Evolutionary conservation across 345 rosid genomes (phyloP).

Genomic region (Melastoma malabathricum): DNA sequence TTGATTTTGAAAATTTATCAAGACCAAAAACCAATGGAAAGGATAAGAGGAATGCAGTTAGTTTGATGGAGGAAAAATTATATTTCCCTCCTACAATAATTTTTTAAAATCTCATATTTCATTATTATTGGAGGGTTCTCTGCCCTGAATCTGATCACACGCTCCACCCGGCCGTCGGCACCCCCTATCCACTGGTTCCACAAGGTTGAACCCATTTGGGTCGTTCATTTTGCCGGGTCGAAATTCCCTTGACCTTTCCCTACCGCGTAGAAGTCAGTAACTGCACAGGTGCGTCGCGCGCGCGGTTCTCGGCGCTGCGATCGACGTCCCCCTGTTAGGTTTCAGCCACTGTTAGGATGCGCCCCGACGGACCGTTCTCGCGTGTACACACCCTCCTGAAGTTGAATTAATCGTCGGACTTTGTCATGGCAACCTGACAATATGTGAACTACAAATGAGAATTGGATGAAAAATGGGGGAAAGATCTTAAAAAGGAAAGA

Average conservation of each 20-base stretch:
- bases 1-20: too few species aligned
- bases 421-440: too few species aligned
- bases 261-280: constrained; percentile 42
- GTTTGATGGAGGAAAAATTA: too few species aligned
- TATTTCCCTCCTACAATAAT: too few species aligned
- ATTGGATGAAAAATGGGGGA: too few species aligned
- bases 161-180: constrained; percentile 76
- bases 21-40: too few species aligned
- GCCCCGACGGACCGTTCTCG: constrained; percentile 39
- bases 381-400: constrained; percentile 29
- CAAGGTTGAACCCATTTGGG: constrained; percentile 48
- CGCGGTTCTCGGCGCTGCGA: constrained; percentile 72
- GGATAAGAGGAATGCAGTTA: too few species aligned
- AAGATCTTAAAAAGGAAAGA: too few species aligned
- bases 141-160: constrained; percentile 58
- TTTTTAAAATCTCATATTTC: too few species aligned
- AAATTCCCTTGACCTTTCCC: constrained; percentile 64
- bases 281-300: constrained; percentile 67
- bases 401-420: too few species aligned
- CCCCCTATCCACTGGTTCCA: constrained; percentile 78
- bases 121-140: too few species aligned
- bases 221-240: constrained; percentile 36
- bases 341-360: constrained; percentile 52
- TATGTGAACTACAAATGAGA: too few species aligned
- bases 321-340: constrained; percentile 55